Evolutionary conservation across 1,139 yeast species (phyloP).

Genomic region (Kurtzmaniella quercitrusa): DNA sequence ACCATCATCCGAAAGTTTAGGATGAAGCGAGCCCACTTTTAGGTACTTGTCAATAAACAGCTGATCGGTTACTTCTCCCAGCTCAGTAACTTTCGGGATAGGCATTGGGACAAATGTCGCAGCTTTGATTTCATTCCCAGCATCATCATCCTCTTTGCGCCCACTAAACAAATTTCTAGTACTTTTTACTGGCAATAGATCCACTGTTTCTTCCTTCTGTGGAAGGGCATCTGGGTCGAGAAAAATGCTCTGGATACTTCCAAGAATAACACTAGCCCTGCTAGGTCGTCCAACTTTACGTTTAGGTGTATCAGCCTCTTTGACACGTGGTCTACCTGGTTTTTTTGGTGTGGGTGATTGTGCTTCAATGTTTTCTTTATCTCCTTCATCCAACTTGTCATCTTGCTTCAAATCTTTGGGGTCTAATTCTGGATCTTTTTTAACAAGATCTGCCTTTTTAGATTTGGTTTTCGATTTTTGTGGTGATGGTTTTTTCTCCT

Average conservation of each 20-base stretch:
- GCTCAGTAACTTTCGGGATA: conserved; percentile 28
- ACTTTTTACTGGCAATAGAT: conserved; percentile 1
- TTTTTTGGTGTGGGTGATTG: conserved; percentile 2
- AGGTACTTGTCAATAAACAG: conserved; percentile 29
- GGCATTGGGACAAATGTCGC: conserved; percentile 31
- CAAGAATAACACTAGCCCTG: conserved; percentile 29
- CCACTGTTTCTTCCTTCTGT: background rate
- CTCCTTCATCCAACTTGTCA: conserved; percentile 9
- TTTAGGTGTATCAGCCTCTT: conserved; percentile 5
- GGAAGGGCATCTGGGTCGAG: conserved; percentile 13
- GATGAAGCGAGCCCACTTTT: conserved; percentile 19
- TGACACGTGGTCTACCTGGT: conserved; percentile 8
- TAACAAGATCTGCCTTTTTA: no score
- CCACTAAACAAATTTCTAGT: conserved; percentile 2
- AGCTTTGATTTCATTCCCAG: conserved; percentile 2
- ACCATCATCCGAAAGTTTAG: conserved; percentile 43
- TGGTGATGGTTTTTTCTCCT: conserved; percentile 1
- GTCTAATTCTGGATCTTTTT: conserved; percentile 7
- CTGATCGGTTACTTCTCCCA: conserved; percentile 29
- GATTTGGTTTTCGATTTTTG: conserved; percentile 3
- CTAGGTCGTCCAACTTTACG: conserved; percentile 32
- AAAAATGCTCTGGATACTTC: conserved; percentile 34
- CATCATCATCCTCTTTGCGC: background rate
- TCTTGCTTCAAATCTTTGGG: conserved; percentile 6
- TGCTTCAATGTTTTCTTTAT: conserved; percentile 17